Percentiles rank a stretch among this genome's conserved stretches.
Evolutionary conservation across 1,139 yeast genomes (phyloP).

Genomic region (Meyerozyma sp.): DNA sequence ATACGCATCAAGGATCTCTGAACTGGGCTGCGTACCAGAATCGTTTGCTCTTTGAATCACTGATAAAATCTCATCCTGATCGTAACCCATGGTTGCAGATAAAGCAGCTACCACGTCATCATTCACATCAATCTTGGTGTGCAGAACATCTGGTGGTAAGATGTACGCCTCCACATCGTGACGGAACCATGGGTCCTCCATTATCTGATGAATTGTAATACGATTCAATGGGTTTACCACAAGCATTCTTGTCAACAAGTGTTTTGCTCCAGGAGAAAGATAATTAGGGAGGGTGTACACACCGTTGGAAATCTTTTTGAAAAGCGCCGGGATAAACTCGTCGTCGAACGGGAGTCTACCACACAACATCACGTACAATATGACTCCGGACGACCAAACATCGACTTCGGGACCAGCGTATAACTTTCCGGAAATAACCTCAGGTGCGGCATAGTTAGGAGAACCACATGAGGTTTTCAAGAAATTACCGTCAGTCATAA

Average conservation of each 20-base stretch:
- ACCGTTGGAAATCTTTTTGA: constrained; percentile 93
- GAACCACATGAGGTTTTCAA: constrained; percentile 95
- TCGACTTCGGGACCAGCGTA: constrained; percentile 99
- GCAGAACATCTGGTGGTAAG: constrained; percentile 60
- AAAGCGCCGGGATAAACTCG: constrained; percentile 92
- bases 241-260: constrained; percentile 82
- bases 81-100: constrained; percentile 88
- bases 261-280: constrained; percentile 82
- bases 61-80: constrained; percentile 76
- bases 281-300: constrained; percentile 90
- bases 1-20: constrained; percentile 90
- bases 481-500: constrained; percentile 97
- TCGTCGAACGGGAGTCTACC: constrained; percentile 98
- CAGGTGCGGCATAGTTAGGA: constrained; percentile 98
- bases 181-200: constrained; percentile 96
- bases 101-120: constrained; percentile 77
- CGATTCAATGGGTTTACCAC: constrained; percentile 95
- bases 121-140: constrained; percentile 51
- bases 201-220: constrained; percentile 88
- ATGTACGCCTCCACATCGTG: constrained; percentile 78
- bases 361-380: constrained; percentile 92
- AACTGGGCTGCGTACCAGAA: constrained; percentile 32
- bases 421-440: constrained; percentile 90
- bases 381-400: constrained; percentile 98
- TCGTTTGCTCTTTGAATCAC: constrained; percentile 52